A percentile compares a stretch with the other conserved stretches of the same genome.
phyloP scores from a whole-genome alignment of 108 stramenopile genomes.

The Skeletonema potamos region DNA sequence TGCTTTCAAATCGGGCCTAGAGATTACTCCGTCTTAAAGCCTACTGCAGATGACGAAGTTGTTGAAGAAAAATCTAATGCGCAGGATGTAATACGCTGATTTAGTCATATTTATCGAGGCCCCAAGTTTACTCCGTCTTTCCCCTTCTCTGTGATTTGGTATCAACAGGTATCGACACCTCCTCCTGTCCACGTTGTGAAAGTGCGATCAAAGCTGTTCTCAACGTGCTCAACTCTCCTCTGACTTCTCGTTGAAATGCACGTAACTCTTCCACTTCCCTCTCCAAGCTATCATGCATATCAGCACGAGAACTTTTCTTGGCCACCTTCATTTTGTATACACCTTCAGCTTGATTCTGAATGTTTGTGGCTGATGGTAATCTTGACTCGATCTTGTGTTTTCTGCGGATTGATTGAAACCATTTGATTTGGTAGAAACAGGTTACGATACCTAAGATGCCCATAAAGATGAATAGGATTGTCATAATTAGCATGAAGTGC shows the following conservation, averaged over 20 bases:
- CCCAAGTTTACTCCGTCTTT: neutral
- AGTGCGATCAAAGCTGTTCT: slow-evolving; percentile 1
- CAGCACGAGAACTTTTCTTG: neutral
- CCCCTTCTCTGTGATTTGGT: neutral
- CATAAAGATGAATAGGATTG: neutral
- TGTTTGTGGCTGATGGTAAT: neutral
- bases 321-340: slow-evolving; percentile 5
- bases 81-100: neutral
- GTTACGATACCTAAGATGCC: neutral
- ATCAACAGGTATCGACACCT: neutral
- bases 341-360: neutral
- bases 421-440: neutral
- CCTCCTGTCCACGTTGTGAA: neutral
- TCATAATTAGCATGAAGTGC: neutral
- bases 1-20: no score
- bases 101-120: neutral
- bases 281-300: slow-evolving; percentile 9
- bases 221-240: slow-evolving; percentile 3
- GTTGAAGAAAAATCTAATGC: neutral
- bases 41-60: no score
- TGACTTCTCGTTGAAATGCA: slow-evolving; percentile 8
- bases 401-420: neutral
- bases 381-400: neutral
- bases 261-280: slow-evolving; percentile 9
- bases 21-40: no score